Conservation (phyloP, 225 moss, liverwort and hornwort species). For the Thuidium tamariscinum region DNA sequence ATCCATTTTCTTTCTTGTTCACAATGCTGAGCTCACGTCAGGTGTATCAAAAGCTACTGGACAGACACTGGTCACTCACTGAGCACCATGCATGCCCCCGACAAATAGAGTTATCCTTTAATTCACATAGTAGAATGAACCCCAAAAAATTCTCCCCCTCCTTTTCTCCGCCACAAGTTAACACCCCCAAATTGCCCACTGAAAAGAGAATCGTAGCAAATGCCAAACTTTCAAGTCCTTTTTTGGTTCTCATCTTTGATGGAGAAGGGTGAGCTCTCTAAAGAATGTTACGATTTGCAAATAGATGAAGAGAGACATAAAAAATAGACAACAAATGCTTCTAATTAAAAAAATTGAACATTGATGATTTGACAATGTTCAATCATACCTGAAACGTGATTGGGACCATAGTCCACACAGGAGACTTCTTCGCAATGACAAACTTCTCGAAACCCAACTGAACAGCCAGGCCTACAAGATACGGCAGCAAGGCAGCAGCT, state of each 20-base stretch:
- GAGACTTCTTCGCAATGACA: slow-evolving; percentile 54
- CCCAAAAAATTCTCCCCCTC: neutral
- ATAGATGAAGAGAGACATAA: neutral
- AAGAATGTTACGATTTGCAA: neutral
- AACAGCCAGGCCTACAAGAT: slow-evolving; percentile 64
- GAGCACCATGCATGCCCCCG: neutral
- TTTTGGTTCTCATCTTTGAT: neutral
- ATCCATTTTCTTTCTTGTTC: neutral
- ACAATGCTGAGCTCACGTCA: neutral
- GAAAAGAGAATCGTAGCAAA: neutral
- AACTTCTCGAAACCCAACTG: slow-evolving; percentile 69
- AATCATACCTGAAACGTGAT: slow-evolving; percentile 81
- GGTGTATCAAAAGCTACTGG: neutral
- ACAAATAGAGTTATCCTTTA: neutral
- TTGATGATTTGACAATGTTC: neutral
- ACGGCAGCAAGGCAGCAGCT: slow-evolving; percentile 82
- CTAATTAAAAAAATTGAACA: neutral
- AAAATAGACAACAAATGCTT: neutral
- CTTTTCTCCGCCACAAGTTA: neutral
- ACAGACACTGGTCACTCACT: neutral
- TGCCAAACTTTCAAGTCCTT: neutral
- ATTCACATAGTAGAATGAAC: neutral
- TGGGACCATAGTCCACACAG: slow-evolving; percentile 84
- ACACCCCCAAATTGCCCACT: neutral
- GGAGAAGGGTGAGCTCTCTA: neutral